Evolutionary conservation across 2,329 filamentous ascomycete genomes (phyloP).

Genomic region (Aspergillus persii): DNA sequence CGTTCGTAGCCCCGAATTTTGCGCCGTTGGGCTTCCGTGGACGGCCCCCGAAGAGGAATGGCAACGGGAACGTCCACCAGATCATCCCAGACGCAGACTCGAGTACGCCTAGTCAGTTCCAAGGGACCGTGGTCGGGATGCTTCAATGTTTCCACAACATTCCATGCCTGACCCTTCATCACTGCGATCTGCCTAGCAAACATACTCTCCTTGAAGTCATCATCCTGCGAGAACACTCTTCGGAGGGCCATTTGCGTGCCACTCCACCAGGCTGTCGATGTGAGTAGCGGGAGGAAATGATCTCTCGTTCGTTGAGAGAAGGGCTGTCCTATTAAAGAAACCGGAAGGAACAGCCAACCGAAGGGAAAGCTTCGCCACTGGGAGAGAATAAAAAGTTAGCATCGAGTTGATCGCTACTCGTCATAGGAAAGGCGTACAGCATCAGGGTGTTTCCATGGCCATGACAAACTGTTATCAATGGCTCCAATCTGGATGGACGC

Average conservation of each 20-base stretch:
- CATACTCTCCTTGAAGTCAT: slow-evolving; percentile 98
- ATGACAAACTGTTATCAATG: slow-evolving; percentile 96
- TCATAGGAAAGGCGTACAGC: slow-evolving; percentile 53
- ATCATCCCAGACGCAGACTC: slow-evolving; percentile 98
- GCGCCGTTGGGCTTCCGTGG: slow-evolving; percentile 75
- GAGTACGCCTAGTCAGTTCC: slow-evolving; percentile 82
- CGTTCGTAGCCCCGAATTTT: slow-evolving; percentile 47
- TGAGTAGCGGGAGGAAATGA: slow-evolving; percentile 93
- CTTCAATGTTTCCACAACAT: slow-evolving; percentile 96
- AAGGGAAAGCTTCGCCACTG: slow-evolving; percentile 87
- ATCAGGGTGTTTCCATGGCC: slow-evolving; percentile 99
- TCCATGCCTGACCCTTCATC: slow-evolving; percentile 99
- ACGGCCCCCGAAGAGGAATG: slow-evolving; percentile 81
- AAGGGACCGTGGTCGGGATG: slow-evolving; percentile 87
- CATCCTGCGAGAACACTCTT: slow-evolving; percentile 83
- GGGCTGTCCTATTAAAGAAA: slow-evolving; percentile 91
- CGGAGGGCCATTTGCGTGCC: slow-evolving; percentile 87
- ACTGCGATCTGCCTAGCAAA: slow-evolving; percentile 97
- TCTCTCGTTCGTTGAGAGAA: slow-evolving; percentile 92
- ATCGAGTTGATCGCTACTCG: not conserved
- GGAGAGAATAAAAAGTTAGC: slow-evolving; percentile 19
- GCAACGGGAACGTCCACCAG: slow-evolving; percentile 93
- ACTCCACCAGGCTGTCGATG: slow-evolving; percentile 94
- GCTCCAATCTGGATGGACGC: slow-evolving; percentile 77
- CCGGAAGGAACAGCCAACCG: slow-evolving; percentile 95